phyloP scores from a whole-genome alignment of 129 eudicot genomes.

The Rutidosis leptorrhynchoides region DNA sequence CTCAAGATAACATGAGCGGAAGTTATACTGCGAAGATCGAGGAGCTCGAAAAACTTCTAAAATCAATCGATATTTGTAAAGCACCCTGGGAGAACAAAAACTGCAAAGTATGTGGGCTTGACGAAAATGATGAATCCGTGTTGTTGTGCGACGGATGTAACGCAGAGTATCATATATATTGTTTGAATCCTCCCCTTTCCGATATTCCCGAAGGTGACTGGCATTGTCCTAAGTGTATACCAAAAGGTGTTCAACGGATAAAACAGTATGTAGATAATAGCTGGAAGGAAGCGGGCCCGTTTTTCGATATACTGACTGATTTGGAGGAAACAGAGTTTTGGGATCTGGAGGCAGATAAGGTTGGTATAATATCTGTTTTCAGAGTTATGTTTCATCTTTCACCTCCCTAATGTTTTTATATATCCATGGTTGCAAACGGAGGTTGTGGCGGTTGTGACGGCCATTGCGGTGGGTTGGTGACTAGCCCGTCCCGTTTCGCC shows the following conservation, averaged over 20 bases:
- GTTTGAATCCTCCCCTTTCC: constrained; percentile 52
- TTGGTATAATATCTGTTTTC: no score
- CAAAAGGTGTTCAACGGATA: constrained; percentile 3
- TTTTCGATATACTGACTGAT: constrained; percentile 22
- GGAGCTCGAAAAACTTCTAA: constrained; percentile 40
- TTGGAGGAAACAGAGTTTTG: constrained; percentile 47
- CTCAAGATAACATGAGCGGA: constrained; percentile 20
- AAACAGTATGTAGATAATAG: constrained; percentile 7
- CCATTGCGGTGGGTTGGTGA: no score
- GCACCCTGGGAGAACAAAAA: constrained; percentile 51
- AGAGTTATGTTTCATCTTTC: no score
- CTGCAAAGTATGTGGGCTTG: constrained; percentile 53
- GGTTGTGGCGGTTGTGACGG: no score
- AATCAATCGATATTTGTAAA: constrained; percentile 37
- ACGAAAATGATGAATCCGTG: constrained; percentile 37
- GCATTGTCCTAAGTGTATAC: constrained; percentile 52
- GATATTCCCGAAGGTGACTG: constrained; percentile 48
- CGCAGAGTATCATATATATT: constrained; percentile 55
- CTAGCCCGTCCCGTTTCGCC: no score
- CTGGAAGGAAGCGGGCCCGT: constrained; percentile 27
- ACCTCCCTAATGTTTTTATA: no score
- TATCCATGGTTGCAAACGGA: no score
- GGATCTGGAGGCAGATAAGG: constrained; percentile 52
- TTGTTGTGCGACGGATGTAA: constrained; percentile 57
- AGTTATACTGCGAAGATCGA: constrained; percentile 24